Percentiles rank a stretch among this genome's conserved stretches.
Conservation (phyloP, 805 yeast species). For the Vanderwaltozyma verrucispora region DNA sequence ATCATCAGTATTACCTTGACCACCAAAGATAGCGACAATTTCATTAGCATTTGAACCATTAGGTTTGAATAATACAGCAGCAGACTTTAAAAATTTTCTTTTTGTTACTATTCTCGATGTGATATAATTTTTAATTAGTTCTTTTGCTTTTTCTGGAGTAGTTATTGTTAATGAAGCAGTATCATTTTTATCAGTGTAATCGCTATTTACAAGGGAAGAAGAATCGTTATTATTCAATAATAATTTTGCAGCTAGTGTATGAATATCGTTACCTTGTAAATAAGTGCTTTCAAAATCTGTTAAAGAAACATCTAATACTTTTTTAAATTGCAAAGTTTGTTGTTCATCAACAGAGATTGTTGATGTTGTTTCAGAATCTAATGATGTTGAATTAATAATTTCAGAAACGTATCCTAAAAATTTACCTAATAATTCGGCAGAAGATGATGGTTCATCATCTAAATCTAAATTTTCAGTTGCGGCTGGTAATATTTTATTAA, state of each 20-base stretch:
- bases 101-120: constrained; percentile 42
- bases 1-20: constrained; percentile 98
- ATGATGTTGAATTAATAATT: constrained; percentile 32
- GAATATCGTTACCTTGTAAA: constrained; percentile 61
- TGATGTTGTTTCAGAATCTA: not conserved
- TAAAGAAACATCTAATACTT: constrained; percentile 59
- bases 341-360: constrained; percentile 23
- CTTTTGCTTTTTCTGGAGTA: constrained; percentile 58
- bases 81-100: constrained; percentile 39
- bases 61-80: constrained; percentile 55
- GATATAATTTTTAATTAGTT: constrained; percentile 71
- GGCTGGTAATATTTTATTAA: constrained; percentile 63
- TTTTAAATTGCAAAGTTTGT: constrained; percentile 39
- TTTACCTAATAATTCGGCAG: constrained; percentile 73
- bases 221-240: constrained; percentile 29
- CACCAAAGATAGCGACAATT: constrained; percentile 86
- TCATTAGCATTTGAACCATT: constrained; percentile 39
- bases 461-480: constrained; percentile 77
- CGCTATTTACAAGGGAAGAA: constrained; percentile 18
- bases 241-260: constrained; percentile 70
- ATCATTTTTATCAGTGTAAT: not conserved
- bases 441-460: constrained; percentile 80
- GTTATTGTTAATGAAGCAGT: constrained; percentile 28
- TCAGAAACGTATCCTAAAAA: constrained; percentile 68
- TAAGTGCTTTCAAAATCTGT: constrained; percentile 79